Percentiles rank a stretch among this genome's conserved stretches.
These are phyloP conservation scores for Diutina neorugosa DNA, from an alignment of 1,139 yeast species.

Conservation along the genomic window DNA sequence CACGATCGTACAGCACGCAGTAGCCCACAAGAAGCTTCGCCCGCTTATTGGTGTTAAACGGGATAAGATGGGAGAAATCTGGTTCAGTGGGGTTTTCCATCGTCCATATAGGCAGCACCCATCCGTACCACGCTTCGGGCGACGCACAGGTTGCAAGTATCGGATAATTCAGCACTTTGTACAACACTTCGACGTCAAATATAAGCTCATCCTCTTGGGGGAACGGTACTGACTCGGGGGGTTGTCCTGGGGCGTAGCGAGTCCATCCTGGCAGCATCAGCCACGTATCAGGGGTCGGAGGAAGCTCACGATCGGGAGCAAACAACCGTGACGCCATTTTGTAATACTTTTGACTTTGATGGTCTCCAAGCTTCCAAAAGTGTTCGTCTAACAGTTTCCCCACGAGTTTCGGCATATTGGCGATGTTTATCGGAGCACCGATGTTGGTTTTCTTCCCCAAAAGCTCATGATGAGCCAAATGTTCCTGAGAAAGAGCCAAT, in stretches of 20 bases:
- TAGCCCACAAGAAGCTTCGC: slow-evolving; percentile 73
- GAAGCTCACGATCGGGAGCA: slow-evolving; percentile 15
- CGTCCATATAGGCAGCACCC: slow-evolving; percentile 82
- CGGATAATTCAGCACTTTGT: slow-evolving; percentile 62
- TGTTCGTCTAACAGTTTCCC: slow-evolving; percentile 76
- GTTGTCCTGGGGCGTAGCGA: slow-evolving; percentile 42
- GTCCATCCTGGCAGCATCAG: slow-evolving; percentile 68
- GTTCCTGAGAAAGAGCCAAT: slow-evolving; percentile 46
- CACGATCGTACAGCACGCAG: slow-evolving; percentile 84
- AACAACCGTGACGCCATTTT: slow-evolving; percentile 30
- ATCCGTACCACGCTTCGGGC: slow-evolving; percentile 76
- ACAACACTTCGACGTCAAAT: slow-evolving; percentile 85
- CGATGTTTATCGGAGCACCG: slow-evolving; percentile 47
- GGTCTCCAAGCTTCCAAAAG: slow-evolving; percentile 58
- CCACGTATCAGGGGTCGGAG: slow-evolving; percentile 44
- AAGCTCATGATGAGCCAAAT: slow-evolving; percentile 52
- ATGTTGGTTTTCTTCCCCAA: slow-evolving; percentile 69
- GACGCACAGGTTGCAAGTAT: slow-evolving; percentile 78
- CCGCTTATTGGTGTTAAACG: slow-evolving; percentile 40
- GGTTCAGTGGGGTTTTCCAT: slow-evolving; percentile 10
- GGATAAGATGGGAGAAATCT: slow-evolving; percentile 59
- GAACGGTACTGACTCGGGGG: slow-evolving; percentile 47
- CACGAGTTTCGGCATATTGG: slow-evolving; percentile 50
- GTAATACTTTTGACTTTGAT: slow-evolving; percentile 51
- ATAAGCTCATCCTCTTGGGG: slow-evolving; percentile 62